phyloP scores from a whole-genome alignment of 108 stramenopile species.

The Cylindrotheca closterium region DNA sequence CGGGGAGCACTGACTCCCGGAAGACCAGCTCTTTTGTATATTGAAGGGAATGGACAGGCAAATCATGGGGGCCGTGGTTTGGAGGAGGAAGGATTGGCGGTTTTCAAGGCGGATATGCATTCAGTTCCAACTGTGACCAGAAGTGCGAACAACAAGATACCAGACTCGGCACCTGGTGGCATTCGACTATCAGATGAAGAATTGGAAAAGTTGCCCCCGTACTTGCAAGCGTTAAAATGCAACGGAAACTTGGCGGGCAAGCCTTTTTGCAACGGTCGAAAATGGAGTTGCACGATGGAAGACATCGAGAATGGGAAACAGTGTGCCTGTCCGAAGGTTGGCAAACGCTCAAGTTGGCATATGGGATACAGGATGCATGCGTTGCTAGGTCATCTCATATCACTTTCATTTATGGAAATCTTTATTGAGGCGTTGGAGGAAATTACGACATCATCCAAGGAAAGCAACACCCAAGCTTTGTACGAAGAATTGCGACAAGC shows the following conservation, averaged over 20 bases:
- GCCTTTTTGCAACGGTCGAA: neutral
- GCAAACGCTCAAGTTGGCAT: neutral
- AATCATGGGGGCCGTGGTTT: slow-evolving; percentile 17
- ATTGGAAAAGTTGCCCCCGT: slow-evolving; percentile 20
- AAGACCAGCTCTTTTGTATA: slow-evolving; percentile 33
- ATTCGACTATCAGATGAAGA: slow-evolving; percentile 31
- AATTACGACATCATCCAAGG: neutral
- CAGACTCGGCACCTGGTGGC: slow-evolving; percentile 27
- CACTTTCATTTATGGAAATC: slow-evolving; percentile 15
- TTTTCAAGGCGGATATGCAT: neutral
- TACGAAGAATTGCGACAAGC: neutral
- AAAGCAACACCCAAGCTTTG: neutral
- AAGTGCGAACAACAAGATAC: slow-evolving; percentile 2
- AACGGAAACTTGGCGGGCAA: neutral
- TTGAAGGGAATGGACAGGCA: slow-evolving; percentile 3
- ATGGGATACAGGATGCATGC: slow-evolving; percentile 16
- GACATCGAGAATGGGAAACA: neutral
- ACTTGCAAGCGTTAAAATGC: neutral
- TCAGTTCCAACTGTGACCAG: slow-evolving; percentile 27
- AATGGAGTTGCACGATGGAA: neutral
- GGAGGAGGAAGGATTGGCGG: neutral
- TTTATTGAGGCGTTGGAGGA: slow-evolving; percentile 12
- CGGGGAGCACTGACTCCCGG: slow-evolving; percentile 10
- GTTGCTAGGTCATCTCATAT: slow-evolving; percentile 18
- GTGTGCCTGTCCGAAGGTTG: neutral